Evolutionary conservation across 1,284 basidiomycete genomes (phyloP), one percentile per base, ranked within the genome.

Genomic region (Ceratorhiza oryzae-sativae): DNA sequence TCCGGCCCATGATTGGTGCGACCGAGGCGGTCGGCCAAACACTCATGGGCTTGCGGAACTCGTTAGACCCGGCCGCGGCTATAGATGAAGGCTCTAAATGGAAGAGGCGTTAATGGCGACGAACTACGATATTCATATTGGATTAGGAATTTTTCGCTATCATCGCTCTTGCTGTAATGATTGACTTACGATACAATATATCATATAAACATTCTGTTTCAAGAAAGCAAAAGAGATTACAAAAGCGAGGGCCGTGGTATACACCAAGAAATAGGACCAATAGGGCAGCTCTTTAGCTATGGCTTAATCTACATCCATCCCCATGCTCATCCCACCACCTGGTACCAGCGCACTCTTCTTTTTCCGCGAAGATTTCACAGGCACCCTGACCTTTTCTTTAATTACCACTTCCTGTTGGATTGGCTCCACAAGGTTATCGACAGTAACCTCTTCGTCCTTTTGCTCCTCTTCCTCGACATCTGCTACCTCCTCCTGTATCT

Each of bases 21-120:
- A 94, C 91, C 65, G 96, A 97, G 80, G 97, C 97, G 0, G 91
- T 98, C 68, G 92, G 94, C 81, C 97, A 98, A 84, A 97, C 97
- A 1, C 82, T 98, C 58, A 86, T 97, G 73, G 97, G 97, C 3
- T 84, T 99, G 53, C 90, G 96, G 76, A 97, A 98, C 78, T 88
- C 91, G 56, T 81, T 97, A 73, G 93, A 96, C 80, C 93, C 94
- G 6, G 87, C 53, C 32, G 67, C 49, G n/a, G 67, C 67, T 36
- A 60, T 71, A 36, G 67, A 71, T 32, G 67, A 71, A 23, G 67
- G 67, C 23, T 58, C 67, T 23, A 71, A 71, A 32, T 71, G 56
- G 55, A 71, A 71, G 45, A 55, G 67, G 18, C 67, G 67, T 59
- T 59, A 18, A 60, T 59, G 25, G 49, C 39, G 55, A 49, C 41